phyloP scores from a whole-genome alignment of 2,329 filamentous ascomycete genomes.

The Exophiala bonariae region DNA sequence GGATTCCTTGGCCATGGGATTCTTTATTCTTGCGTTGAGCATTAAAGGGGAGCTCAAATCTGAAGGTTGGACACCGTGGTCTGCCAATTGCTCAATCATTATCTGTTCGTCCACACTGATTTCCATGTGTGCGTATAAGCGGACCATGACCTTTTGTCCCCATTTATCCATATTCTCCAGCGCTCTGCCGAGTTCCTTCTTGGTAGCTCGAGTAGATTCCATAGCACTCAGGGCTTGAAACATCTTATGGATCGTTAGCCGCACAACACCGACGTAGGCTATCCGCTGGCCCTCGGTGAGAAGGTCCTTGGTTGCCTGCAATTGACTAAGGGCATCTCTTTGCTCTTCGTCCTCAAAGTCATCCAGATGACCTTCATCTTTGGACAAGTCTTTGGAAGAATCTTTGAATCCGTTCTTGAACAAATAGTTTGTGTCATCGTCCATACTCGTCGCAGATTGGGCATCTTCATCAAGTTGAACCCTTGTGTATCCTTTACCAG shows the following conservation, averaged over 20 bases:
- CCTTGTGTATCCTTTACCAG: slow-evolving; percentile 92
- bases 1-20: slow-evolving; percentile 71
- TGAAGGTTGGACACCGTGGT: slow-evolving; percentile 81
- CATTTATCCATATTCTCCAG: slow-evolving; percentile 88
- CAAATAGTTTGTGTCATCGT: slow-evolving; percentile 94
- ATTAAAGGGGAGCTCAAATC: slow-evolving; percentile 86
- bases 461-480: slow-evolving; percentile 95
- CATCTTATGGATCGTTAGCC: slow-evolving; percentile 79
- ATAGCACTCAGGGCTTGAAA: slow-evolving; percentile 65
- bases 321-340: slow-evolving; percentile 81
- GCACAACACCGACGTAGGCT: slow-evolving; percentile 88
- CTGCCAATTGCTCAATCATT: slow-evolving; percentile 96
- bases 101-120: slow-evolving; percentile 84
- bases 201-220: slow-evolving; percentile 63
- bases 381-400: slow-evolving; percentile 34
- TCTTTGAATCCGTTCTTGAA: slow-evolving; percentile 72
- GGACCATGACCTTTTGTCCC: slow-evolving; percentile 97
- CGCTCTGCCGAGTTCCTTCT: slow-evolving; percentile 69
- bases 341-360: slow-evolving; percentile 73
- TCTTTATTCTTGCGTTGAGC: slow-evolving; percentile 89
- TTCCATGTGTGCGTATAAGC: slow-evolving; percentile 94
- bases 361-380: slow-evolving; percentile 63
- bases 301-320: slow-evolving; percentile 93
- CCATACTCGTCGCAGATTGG: slow-evolving; percentile 90
- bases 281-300: slow-evolving; percentile 94